phyloP scores from a whole-genome alignment of 257 asterid species.

The Forsythia suspensa region DNA sequence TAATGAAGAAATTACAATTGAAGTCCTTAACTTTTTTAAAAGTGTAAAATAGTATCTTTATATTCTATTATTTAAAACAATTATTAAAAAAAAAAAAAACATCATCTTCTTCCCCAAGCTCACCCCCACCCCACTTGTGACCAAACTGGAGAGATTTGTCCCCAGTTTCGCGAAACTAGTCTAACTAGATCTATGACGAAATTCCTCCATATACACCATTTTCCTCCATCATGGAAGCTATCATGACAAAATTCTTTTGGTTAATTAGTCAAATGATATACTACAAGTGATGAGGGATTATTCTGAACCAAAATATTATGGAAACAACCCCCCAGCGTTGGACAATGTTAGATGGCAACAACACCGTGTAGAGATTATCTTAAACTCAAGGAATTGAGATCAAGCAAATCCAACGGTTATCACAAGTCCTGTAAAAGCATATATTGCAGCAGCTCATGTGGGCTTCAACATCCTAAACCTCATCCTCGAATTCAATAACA shows the following conservation, averaged over 20 bases:
- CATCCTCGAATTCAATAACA: neutral
- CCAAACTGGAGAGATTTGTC: too few species aligned
- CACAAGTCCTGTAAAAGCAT: neutral
- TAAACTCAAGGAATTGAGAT: neutral
- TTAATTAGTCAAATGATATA: neutral
- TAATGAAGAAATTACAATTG: too few species aligned
- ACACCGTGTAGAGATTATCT: neutral
- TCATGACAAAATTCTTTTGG: neutral
- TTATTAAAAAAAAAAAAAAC: too few species aligned
- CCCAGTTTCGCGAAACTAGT: too few species aligned
- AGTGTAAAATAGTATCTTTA: too few species aligned
- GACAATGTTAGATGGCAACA: neutral
- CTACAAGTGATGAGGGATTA: neutral
- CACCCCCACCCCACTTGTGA: too few species aligned
- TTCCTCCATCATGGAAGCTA: neutral
- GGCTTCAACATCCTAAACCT: neutral
- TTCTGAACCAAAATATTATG: neutral
- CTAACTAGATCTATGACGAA: too few species aligned
- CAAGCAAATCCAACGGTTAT: neutral
- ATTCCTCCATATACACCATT: neutral
- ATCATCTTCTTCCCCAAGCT: too few species aligned
- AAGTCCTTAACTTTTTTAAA: too few species aligned
- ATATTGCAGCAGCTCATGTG: neutral
- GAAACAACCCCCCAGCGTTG: neutral
- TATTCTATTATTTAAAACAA: too few species aligned